Conservation (phyloP, 1,139 yeast genomes). For the Hyphopichia buzzinii region DNA sequence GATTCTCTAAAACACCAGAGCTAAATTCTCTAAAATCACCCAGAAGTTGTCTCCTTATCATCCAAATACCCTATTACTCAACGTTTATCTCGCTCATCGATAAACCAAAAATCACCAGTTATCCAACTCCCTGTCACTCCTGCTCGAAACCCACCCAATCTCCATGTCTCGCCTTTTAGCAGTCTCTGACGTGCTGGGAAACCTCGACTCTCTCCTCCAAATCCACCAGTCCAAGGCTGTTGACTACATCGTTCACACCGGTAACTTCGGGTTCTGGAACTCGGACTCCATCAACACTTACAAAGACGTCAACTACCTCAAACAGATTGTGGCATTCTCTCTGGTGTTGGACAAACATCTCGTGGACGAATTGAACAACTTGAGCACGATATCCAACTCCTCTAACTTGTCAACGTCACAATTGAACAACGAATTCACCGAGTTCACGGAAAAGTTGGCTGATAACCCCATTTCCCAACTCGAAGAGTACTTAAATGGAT, state of each 20-base stretch:
- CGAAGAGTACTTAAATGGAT: slow-evolving; percentile 50
- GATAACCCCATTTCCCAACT: slow-evolving; percentile 53
- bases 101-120: no score
- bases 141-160: neutral
- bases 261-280: slow-evolving; percentile 79
- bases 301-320: slow-evolving; percentile 53
- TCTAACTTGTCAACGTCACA: neutral
- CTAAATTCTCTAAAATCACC: no score
- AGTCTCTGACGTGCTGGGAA: slow-evolving; percentile 36
- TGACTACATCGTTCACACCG: slow-evolving; percentile 61
- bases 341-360: slow-evolving; percentile 52
- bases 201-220: slow-evolving; percentile 20
- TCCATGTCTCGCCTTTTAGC: slow-evolving; percentile 17
- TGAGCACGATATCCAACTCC: slow-evolving; percentile 25
- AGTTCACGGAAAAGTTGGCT: slow-evolving; percentile 37
- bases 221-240: slow-evolving; percentile 18
- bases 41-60: no score
- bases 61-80: no score
- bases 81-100: no score
- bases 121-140: no score
- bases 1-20: no score
- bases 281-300: slow-evolving; percentile 48
- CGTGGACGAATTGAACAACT: slow-evolving; percentile 45
- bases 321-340: slow-evolving; percentile 70
- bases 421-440: slow-evolving; percentile 13